Evolutionary conservation across 179 eudicot genomes (phyloP).

Genomic region (Camellia oleifera): DNA sequence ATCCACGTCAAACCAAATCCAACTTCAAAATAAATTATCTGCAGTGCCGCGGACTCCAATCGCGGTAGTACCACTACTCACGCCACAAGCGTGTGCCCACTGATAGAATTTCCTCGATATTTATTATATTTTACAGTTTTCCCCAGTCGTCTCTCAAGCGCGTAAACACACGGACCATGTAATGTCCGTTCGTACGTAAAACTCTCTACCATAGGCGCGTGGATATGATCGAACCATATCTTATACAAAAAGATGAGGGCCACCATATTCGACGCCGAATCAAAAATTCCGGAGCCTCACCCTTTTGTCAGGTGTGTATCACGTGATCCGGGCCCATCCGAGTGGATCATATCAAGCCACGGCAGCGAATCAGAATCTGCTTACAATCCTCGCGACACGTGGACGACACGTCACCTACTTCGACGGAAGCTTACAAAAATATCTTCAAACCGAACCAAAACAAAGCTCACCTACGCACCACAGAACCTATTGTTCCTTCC

Average conservation of each 20-base stretch:
- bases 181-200: no score
- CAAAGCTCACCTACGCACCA: not conserved
- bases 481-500: slow-evolving; percentile 6
- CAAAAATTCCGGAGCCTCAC: slow-evolving; percentile 4
- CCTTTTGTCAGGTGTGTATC: not conserved
- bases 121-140: no score
- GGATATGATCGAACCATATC: not conserved
- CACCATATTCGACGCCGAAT: slow-evolving; percentile 4
- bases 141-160: no score
- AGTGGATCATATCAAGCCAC: slow-evolving; percentile 7
- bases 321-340: not conserved
- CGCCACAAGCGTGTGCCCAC: not conserved
- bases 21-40: not conserved
- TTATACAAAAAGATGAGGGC: not conserved
- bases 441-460: slow-evolving; percentile 15
- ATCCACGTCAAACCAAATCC: not conserved
- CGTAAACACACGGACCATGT: no score
- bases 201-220: not conserved
- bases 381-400: not conserved
- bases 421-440: not conserved
- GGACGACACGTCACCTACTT: slow-evolving; percentile 1
- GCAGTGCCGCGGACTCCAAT: not conserved
- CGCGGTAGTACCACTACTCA: not conserved
- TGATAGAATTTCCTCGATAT: no score
- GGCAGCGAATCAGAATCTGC: slow-evolving; percentile 17